Conservation (phyloP, 495 filamentous ascomycete species). For the Penicillium crystallinum region DNA sequence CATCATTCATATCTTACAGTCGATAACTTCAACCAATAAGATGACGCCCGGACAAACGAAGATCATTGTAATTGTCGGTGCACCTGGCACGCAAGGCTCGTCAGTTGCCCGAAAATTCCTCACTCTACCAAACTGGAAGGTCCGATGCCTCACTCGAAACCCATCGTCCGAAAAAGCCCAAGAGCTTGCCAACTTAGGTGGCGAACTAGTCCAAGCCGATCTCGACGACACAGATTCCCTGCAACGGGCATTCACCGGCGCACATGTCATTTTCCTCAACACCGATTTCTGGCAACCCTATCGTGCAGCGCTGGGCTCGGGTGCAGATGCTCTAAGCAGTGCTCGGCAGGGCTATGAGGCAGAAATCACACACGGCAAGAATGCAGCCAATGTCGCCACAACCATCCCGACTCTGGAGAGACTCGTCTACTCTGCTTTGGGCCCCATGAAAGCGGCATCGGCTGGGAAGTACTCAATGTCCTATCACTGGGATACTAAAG, state of each 20-base stretch:
- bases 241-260: conserved; percentile 39
- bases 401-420: conserved; percentile 40
- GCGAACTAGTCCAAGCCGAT: conserved; percentile 44
- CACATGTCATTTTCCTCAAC: conserved; percentile 47
- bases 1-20: neutral
- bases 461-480: conserved; percentile 34
- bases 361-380: conserved; percentile 46
- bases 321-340: conserved; percentile 14
- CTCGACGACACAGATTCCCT: conserved; percentile 40
- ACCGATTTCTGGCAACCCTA: conserved; percentile 48
- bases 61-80: conserved; percentile 26
- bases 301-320: conserved; percentile 7
- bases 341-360: conserved; percentile 42
- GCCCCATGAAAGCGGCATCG: conserved; percentile 25
- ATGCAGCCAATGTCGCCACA: conserved; percentile 45
- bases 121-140: conserved; percentile 28
- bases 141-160: conserved; percentile 42
- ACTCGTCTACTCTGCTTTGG: conserved; percentile 40
- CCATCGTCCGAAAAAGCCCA: conserved; percentile 36
- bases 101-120: conserved; percentile 40
- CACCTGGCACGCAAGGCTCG: conserved; percentile 46
- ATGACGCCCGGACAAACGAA: conserved; percentile 10
- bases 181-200: conserved; percentile 35
- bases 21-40: neutral
- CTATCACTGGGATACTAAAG: conserved; percentile 38